Base-by-base conservation (phyloP, 164 flowering plant species). In the Berberis vulgaris region DNA sequence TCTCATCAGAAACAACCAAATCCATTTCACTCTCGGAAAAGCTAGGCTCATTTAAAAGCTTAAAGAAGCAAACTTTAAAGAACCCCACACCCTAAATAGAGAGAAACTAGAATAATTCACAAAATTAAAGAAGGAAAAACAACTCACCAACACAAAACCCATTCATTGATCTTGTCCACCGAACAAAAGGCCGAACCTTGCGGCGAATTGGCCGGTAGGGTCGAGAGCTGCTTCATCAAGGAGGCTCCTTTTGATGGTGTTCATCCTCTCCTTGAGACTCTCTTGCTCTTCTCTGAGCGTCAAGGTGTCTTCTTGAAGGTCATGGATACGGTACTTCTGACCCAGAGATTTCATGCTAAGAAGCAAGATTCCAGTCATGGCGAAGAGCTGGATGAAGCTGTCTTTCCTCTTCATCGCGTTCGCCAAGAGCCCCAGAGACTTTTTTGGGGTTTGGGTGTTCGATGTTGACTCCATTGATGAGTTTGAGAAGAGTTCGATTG, bases 301-400 rank as follows among this genome's bases (percentile, higher is more conserved):
- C 2, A 66, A 12, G 8, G 71, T 79, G 68, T 93, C 98, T 61
- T 90, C 89, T 0, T 47, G 71, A 56, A 93, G 95, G 60, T 78
- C 75, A 74, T 86, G 71, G 69, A 87, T 57, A 2, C 84, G 90
- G 73, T 93, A 83, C 83, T 90, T 90, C 62, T 93, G 97, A 13
- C 91, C 89, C 41, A 88, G 57, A 5, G 96, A 93, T 73, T 88
- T 66, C 74, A 81, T 45, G 79, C 97, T 86, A 43, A 88, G 72
- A 5, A 92, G 74, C 4, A 92, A 46, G 43, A 89, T 74, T 9
- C 97, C 98, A 1, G 88, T 74, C 96, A 92, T 84, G 12, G 81
- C 82, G 70, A 83, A 76, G 69, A 88, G 69, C 63, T 89, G 97
- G 6, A 88, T 65, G 81, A 86, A 89, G 76, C 85, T 84, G 69